Base-by-base conservation (phyloP, 148 eudicot genomes). In the Dysphania ambrosioides region DNA sequence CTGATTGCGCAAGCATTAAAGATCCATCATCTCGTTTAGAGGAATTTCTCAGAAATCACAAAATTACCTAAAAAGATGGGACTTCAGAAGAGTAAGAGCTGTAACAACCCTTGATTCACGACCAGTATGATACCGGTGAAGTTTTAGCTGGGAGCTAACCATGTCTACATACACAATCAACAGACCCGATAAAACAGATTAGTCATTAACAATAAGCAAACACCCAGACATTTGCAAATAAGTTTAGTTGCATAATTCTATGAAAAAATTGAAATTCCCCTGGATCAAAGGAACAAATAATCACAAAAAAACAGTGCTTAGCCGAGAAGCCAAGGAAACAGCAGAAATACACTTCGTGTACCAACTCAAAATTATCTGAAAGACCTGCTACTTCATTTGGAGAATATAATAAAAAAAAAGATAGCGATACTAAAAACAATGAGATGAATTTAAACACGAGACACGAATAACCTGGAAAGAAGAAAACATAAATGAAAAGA, bases 91-190 rank as follows among this genome's bases (percentile, higher is more conserved):
- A 13, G 90, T 78, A 63, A 91, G 90, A 68, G 95, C 90, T 47
- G 95, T 91, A 77, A 94, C 90, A 76, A 94, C 97, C 83, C 93
- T 91, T 30, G 98, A 94, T 62, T 94, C 98, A 26, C 98, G 86
- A 34, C 91, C 88, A 72, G 97, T 91, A 51, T 91, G 97, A 72
- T 84, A 92, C 34, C 97, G 76, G 63, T 94, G 98, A 75, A 91
- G 89, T 82, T 88, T 86, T 83, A 93, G 84, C 84, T 93, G 96
- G 47, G 98, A 91, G 73, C 97, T 91, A 68, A 94, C 90, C 91
- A 86, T 91, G 82, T 91, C 97, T 94, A 69, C 68, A 72, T 55
- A 78, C 41, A 71, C 13, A 49, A 64, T 62, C 5, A 41, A 29
- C 30, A 65, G 30, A 36, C 40, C 21, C n/a, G 19, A 62, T 56